A percentile compares a stretch with the other conserved stretches of the same genome.
These are phyloP conservation scores for Thermomucor indicae-seudaticae DNA, from an alignment of 371 early-diverging fungal species.

Conservation along the genomic window DNA sequence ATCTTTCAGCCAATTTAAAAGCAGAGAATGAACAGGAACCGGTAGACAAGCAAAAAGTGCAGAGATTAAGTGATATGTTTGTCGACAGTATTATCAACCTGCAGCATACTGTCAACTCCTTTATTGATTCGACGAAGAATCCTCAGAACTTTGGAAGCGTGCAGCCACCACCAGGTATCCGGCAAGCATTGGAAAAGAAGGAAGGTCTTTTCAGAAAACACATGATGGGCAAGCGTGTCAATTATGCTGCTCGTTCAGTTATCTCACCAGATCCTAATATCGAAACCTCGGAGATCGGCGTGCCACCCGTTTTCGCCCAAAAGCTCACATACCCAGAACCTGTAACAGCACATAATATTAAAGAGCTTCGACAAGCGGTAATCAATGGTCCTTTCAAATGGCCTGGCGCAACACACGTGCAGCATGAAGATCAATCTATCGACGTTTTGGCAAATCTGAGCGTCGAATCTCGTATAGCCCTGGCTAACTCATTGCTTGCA, in stretches of 20 bases:
- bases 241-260: slow-evolving; percentile 99
- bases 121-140: slow-evolving; percentile 92
- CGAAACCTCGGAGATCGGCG: slow-evolving; percentile 98
- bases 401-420: slow-evolving; percentile 97
- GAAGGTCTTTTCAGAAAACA: slow-evolving; percentile 99
- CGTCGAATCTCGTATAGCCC: slow-evolving; percentile 87
- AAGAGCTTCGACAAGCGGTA: slow-evolving; percentile 90
- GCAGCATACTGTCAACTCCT: slow-evolving; percentile 87
- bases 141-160: slow-evolving; percentile 50
- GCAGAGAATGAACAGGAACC: slow-evolving; percentile 30
- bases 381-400: slow-evolving; percentile 97
- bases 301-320: slow-evolving; percentile 96
- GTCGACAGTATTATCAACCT: slow-evolving; percentile 80
- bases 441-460: slow-evolving; percentile 74
- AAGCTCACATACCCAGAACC: slow-evolving; percentile 98
- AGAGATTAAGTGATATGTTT: slow-evolving; percentile 47
- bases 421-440: slow-evolving; percentile 92
- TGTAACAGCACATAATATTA: slow-evolving; percentile 94
- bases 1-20: slow-evolving; percentile 46
- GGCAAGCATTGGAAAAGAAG: slow-evolving; percentile 99
- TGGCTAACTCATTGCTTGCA: slow-evolving; percentile 95
- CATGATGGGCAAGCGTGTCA: slow-evolving; percentile 99
- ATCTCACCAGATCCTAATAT: slow-evolving; percentile 99
- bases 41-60: slow-evolving; percentile 28
- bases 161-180: slow-evolving; percentile 82